Base-by-base conservation (phyloP, 1,284 basidiomycete species). In the Takashimella koratensis region DNA sequence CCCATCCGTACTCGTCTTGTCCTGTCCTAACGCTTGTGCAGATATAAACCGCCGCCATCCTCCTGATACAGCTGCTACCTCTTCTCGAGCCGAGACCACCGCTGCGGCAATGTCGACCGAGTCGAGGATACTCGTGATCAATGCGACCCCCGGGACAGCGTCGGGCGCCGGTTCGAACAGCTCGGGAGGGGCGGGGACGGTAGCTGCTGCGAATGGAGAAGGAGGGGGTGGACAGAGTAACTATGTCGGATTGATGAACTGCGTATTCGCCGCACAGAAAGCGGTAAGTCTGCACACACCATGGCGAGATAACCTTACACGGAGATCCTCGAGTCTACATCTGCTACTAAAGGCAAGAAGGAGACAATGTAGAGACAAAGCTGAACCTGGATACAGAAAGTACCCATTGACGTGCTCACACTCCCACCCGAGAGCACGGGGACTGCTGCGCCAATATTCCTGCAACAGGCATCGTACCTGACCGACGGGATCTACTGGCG, bases 251-350 rank as follows among this genome's bases (percentile, higher is more conserved):
- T 85, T 98, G 73, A 99, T 99, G 96, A 98, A 98, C 73, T 88
- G 92, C 53, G 98, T 98, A 49, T 99, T 99, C 77, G 94, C 93
- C 3, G 96, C 96, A 1, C 96, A 99, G 74, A 98, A 98, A 78
- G 81, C 91, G 54, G 92, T 88, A 59, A 64, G 83, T 76, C 51
- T 8, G n/a, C n/a, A n/a, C n/a, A n/a, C n/a, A n/a, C n/a, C n/a
- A n/a, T n/a, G n/a, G n/a, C n/a, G n/a, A n/a, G n/a, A n/a, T n/a
- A n/a, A n/a, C n/a, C n/a, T n/a, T n/a, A n/a, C n/a, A n/a, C n/a
- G n/a, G n/a, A n/a, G n/a, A n/a, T n/a, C n/a, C n/a, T n/a, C n/a
- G n/a, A n/a, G n/a, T n/a, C n/a, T n/a, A n/a, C n/a, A 43, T 39
- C 36, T n/a, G n/a, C n/a, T n/a, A n/a, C n/a, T n/a, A n/a, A n/a